Evolutionary conservation across 1,284 basidiomycete genomes (phyloP), one percentile per base, ranked within the genome.

Genomic region (Trichosporon coremiiforme): DNA sequence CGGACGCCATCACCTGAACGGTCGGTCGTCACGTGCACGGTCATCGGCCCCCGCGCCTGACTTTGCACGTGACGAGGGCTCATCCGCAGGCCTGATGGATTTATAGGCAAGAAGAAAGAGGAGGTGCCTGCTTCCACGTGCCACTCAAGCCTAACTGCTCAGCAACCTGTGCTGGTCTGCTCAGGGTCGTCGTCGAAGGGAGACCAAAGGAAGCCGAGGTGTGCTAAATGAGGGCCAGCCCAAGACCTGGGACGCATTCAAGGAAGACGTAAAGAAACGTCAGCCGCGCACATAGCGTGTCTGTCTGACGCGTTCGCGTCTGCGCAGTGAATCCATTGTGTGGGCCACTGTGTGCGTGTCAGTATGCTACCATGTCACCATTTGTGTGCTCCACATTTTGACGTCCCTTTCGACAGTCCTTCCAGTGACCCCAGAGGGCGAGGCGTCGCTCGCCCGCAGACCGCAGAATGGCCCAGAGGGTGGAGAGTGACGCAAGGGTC

Each of bases 21-120:
- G n/a, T n/a, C 20, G 47, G 20, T 4, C 47, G 20, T 60, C 57
- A 60, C 57, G 57, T 60, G 57, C 57, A 60, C 57, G 57, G 57
- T 60, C 57, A 60, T 33, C 57, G 57, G 57, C 57, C 31, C 57
- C 57, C 57, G 57, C 57, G 47, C 20, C 20, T 53, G 47, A 53
- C 20, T 53, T 22, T 53, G 13, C 47, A 53, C 47, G 47, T 53
- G 47, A 53, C 9, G 33, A 8, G 33, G 8, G 8, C 4, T 33
- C 33, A 33, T n/a, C 4, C 33, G 33, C 36, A 38, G 8, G 47
- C 47, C 47, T 53, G 4, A 1, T 3, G 6, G 20, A 17, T 7
- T 17, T 2, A 15, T n/a, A 45, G 41, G 13, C 41, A 10, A 2
- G 15, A 2, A 3, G 4, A n/a, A 15, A 12, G 15, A 10, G 4